These are phyloP conservation scores for Polyporus arcularius DNA, from an alignment of 768 basidiomycete genomes.

Conservation along the genomic window DNA sequence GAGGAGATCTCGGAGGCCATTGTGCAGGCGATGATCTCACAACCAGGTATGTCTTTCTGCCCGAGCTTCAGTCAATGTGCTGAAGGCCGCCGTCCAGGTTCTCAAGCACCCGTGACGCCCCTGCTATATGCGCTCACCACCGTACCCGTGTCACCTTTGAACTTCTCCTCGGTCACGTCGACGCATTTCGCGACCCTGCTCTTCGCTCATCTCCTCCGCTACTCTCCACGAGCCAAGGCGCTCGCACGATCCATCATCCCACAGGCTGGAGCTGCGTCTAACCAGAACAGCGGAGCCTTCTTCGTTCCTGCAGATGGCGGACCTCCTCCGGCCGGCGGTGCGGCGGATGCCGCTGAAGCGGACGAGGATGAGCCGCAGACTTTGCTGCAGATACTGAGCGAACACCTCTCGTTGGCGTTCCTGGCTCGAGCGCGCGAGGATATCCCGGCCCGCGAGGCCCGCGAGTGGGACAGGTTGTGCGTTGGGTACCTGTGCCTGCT, in stretches of 20 bases:
- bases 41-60: constrained; percentile 38
- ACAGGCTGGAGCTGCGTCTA: constrained; percentile 31
- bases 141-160: constrained; percentile 61
- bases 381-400: constrained; percentile 82
- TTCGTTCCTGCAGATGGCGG: constrained; percentile 74
- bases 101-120: constrained; percentile 55
- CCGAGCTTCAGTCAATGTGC: not conserved
- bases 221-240: constrained; percentile 62
- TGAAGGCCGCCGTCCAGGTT: constrained; percentile 30
- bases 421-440: constrained; percentile 71
- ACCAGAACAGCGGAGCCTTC: constrained; percentile 44
- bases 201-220: constrained; percentile 77
- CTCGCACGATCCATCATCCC: constrained; percentile 68
- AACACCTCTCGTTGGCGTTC: constrained; percentile 86
- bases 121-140: constrained; percentile 68
- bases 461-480: constrained; percentile 91
- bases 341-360: constrained; percentile 31
- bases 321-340: constrained; percentile 37
- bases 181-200: constrained; percentile 76
- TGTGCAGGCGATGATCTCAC: constrained; percentile 70
- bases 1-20: constrained; percentile 72
- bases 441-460: constrained; percentile 66
- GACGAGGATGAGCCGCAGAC: constrained; percentile 68
- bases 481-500: constrained; percentile 83
- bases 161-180: constrained; percentile 57